Conservation (phyloP, 352 stramenopile genomes). For the Pythium dissimile region DNA sequence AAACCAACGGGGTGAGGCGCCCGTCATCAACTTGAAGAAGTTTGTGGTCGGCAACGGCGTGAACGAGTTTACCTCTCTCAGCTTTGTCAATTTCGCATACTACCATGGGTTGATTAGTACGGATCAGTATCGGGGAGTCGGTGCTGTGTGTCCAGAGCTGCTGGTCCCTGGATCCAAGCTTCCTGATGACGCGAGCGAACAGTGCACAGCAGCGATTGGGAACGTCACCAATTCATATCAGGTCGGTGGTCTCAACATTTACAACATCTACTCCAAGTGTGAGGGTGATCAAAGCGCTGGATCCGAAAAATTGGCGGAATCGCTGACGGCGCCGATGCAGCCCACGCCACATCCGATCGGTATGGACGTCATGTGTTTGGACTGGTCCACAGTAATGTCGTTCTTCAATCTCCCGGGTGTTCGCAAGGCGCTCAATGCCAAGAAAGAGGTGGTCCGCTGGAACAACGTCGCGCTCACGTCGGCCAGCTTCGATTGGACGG, state of each 20-base stretch:
- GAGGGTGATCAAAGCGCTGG: slow-evolving; percentile 2
- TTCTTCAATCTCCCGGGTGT: slow-evolving; percentile 57
- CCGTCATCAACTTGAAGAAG: slow-evolving; percentile 77
- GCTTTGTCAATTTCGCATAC: slow-evolving; percentile 46
- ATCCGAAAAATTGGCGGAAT: slow-evolving; percentile 14
- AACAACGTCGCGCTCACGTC: slow-evolving; percentile 35
- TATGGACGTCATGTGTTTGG: slow-evolving; percentile 26
- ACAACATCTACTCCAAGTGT: slow-evolving; percentile 26
- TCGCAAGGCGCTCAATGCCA: slow-evolving; percentile 51
- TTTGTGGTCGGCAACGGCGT: slow-evolving; percentile 78
- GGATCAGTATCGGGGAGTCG: slow-evolving; percentile 37
- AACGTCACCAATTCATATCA: slow-evolving; percentile 1
- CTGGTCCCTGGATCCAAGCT: background rate
- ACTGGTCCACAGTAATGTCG: slow-evolving; percentile 10
- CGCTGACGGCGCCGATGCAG: slow-evolving; percentile 15
- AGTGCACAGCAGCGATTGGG: slow-evolving; percentile 15
- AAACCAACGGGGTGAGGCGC: slow-evolving; percentile 30
- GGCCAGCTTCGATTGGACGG: background rate
- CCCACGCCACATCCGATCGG: slow-evolving; percentile 25
- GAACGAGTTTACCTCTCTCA: slow-evolving; percentile 30
- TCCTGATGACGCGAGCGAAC: background rate
- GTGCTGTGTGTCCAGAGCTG: slow-evolving; percentile 22
- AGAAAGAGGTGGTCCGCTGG: slow-evolving; percentile 31
- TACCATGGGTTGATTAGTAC: slow-evolving; percentile 44
- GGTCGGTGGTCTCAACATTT: slow-evolving; percentile 21